Evolutionary conservation across 305 asterid species (phyloP).

Genomic region (Fraxinus sp.): DNA sequence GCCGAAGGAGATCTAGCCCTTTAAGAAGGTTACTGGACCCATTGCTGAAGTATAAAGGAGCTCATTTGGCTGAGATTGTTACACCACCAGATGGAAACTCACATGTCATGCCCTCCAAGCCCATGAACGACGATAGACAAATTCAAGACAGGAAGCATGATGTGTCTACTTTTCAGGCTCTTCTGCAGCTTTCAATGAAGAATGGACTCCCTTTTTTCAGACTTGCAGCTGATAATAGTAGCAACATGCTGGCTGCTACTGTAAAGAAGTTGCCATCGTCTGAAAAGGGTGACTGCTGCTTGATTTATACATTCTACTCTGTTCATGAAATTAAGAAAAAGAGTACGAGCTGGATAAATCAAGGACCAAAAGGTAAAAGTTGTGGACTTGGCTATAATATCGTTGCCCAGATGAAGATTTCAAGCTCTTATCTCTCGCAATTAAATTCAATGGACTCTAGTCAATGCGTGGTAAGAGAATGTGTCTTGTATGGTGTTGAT

Average conservation of each 20-base stretch:
- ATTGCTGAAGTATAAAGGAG: constrained; percentile 51
- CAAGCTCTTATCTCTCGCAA: constrained; percentile 31
- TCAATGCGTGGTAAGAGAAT: constrained; percentile 47
- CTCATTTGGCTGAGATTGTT: constrained; percentile 42
- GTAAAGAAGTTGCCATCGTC: constrained; percentile 49
- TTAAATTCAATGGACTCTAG: constrained; percentile 22
- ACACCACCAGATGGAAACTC: constrained; percentile 30
- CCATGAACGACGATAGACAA: constrained; percentile 27
- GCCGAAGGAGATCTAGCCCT: constrained; percentile 73
- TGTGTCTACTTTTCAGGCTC: constrained; percentile 44
- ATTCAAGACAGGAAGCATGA: constrained; percentile 37
- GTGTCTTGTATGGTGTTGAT: constrained; percentile 56
- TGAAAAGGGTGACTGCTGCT: constrained; percentile 46
- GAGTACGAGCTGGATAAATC: constrained; percentile 71
- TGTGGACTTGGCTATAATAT: constrained; percentile 56
- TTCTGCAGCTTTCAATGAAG: constrained; percentile 62
- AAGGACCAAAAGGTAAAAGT: constrained; percentile 58
- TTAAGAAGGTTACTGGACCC: constrained; percentile 88
- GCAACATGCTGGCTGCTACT: constrained; percentile 74
- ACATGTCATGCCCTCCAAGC: constrained; percentile 23
- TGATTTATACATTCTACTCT: constrained; percentile 69
- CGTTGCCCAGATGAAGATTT: constrained; percentile 74
- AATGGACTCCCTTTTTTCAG: constrained; percentile 74
- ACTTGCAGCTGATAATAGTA: constrained; percentile 66
- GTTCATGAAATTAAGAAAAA: constrained; percentile 73